Evolutionary conservation across 345 rosid species (phyloP).

Genomic region (Aquilaria sinensis): DNA sequence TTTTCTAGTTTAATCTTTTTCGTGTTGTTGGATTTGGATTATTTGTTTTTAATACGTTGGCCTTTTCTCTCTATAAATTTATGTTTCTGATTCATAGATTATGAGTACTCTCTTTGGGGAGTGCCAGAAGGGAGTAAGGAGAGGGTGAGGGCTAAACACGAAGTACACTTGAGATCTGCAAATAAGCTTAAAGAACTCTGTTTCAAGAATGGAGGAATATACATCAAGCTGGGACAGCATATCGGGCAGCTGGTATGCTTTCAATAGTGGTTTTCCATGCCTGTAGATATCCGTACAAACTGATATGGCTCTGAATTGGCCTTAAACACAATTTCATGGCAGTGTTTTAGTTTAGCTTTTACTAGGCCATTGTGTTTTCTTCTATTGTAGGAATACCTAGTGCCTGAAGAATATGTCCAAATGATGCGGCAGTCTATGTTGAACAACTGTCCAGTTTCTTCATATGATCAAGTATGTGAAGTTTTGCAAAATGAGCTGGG

Average conservation of each 20-base stretch:
- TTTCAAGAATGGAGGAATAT: conserved; percentile 89
- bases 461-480: conserved; percentile 87
- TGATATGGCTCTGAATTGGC: too few relatives aligned
- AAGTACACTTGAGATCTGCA: conserved; percentile 93
- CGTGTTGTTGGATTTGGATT: not conserved
- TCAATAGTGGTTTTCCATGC: not conserved
- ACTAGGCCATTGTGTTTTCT: conserved; percentile 6
- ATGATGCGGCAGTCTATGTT: conserved; percentile 86
- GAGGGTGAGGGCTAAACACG: conserved; percentile 59
- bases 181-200: conserved; percentile 84
- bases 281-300: conserved; percentile 37
- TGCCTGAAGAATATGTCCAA: conserved; percentile 80
- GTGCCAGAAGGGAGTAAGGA: conserved; percentile 78
- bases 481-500: conserved; percentile 94
- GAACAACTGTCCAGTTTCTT: conserved; percentile 90
- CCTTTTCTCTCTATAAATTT: too few relatives aligned
- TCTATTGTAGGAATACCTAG: conserved; percentile 61
- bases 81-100: conserved; percentile 36
- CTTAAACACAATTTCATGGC: too few relatives aligned
- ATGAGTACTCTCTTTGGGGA: conserved; percentile 76
- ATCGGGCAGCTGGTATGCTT: conserved; percentile 74
- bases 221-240: conserved; percentile 96
- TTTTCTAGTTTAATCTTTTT: not conserved
- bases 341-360: not conserved
- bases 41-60: not conserved